Evolutionary conservation across 805 yeast genomes (phyloP).

Genomic region (Nakazawaea siamensis): DNA sequence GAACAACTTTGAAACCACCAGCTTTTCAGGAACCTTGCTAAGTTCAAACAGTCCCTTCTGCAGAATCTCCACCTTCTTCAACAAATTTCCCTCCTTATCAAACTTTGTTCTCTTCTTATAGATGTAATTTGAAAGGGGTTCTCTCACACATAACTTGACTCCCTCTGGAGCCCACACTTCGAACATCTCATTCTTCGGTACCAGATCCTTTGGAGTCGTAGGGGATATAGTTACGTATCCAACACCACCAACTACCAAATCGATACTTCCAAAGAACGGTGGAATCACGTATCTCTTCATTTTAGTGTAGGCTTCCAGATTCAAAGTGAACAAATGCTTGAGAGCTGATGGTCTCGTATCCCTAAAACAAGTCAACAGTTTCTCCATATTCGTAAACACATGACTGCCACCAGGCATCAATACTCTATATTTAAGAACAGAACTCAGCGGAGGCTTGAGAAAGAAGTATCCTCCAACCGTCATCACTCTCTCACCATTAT

Average conservation of each 20-base stretch:
- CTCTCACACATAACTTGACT: constrained; percentile 42
- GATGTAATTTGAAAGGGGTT: constrained; percentile 18
- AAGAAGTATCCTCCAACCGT: constrained; percentile 58
- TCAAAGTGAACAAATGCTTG: constrained; percentile 14
- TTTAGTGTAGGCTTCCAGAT: constrained; percentile 19
- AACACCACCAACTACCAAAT: constrained; percentile 54
- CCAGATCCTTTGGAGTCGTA: constrained; percentile 31
- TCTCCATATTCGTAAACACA: constrained; percentile 23
- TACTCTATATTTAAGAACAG: constrained; percentile 40
- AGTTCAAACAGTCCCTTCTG: constrained; percentile 9
- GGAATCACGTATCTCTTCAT: constrained; percentile 48
- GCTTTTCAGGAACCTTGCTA: constrained; percentile 14
- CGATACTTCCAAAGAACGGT: constrained; percentile 62
- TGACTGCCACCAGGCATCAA: constrained; percentile 33
- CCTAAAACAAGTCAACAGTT: constrained; percentile 16
- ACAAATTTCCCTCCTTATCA: constrained; percentile 13
- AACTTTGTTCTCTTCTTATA: constrained; percentile 15
- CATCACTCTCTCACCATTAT: constrained; percentile 16
- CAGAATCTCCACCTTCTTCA: constrained; percentile 12
- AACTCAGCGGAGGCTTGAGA: constrained; percentile 41
- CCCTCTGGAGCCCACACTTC: constrained; percentile 52
- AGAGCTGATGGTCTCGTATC: constrained; percentile 20
- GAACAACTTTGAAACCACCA: constrained; percentile 16
- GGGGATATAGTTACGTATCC: constrained; percentile 58
- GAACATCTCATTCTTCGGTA: constrained; percentile 22